Conservation (phyloP, 139 green algal genomes). For the Volvox africanus region DNA sequence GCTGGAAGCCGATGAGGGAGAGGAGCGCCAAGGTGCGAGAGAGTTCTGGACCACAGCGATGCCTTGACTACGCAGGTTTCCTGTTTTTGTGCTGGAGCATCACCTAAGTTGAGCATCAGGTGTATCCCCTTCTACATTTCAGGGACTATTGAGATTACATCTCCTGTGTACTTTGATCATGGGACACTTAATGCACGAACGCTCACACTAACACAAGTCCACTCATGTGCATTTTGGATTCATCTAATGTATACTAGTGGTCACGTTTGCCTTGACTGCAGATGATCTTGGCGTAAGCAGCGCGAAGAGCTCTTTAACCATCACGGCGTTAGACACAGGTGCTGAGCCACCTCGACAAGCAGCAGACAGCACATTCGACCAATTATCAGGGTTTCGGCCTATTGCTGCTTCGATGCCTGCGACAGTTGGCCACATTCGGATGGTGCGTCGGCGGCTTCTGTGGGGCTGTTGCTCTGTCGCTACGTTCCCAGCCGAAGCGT, state of each 20-base stretch:
- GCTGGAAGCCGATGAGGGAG: neutral
- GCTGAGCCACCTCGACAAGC: neutral
- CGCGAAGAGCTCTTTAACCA: slow-evolving; percentile 19
- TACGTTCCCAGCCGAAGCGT: too few species aligned
- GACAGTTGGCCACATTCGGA: neutral
- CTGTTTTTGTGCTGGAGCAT: too few species aligned
- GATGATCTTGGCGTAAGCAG: slow-evolving; percentile 6
- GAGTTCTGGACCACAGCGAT: too few species aligned
- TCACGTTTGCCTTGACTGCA: neutral
- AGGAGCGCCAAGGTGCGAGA: neutral
- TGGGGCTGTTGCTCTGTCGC: too few species aligned
- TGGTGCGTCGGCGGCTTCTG: neutral
- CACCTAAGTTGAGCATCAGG: too few species aligned
- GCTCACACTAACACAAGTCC: too few species aligned
- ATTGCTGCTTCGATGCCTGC: slow-evolving; percentile 26
- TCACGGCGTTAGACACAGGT: slow-evolving; percentile 7
- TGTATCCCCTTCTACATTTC: neutral
- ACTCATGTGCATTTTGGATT: too few species aligned
- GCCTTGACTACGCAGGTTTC: too few species aligned
- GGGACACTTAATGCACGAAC: too few species aligned
- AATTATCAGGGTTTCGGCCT: neutral
- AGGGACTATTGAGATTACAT: neutral
- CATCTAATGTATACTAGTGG: too few species aligned
- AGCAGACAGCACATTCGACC: neutral
- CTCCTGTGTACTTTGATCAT: neutral